A percentile compares a stretch with the other conserved stretches of the same genome.
Evolutionary conservation across 169 alveolate species (phyloP).

Genomic region (Amoebophrya sp.): DNA sequence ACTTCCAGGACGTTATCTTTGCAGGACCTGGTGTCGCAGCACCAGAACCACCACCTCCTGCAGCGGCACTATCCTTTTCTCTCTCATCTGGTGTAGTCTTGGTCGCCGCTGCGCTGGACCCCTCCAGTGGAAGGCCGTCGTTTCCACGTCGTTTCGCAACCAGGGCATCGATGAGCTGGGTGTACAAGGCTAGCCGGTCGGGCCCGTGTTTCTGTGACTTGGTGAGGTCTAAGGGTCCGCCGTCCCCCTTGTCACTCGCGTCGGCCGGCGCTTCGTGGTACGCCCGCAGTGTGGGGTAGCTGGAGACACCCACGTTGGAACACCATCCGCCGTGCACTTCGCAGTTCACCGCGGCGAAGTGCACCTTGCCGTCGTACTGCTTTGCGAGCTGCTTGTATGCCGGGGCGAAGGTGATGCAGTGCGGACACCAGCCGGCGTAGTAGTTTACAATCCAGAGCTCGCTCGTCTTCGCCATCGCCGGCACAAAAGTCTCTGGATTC

Average conservation of each 20-base stretch:
- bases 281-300: background rate
- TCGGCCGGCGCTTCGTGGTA: background rate
- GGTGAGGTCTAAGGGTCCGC: background rate
- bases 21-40: too few species aligned
- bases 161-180: background rate
- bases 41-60: too few species aligned
- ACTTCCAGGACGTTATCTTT: too few species aligned
- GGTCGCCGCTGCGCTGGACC: too few species aligned
- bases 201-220: background rate
- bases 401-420: background rate
- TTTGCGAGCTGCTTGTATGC: background rate
- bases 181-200: background rate
- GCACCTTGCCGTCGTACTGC: background rate
- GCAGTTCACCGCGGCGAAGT: conserved; percentile 6
- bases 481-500: background rate
- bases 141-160: background rate
- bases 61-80: too few species aligned
- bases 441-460: background rate
- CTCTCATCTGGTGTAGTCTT: too few species aligned
- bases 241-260: background rate
- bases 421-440: conserved; percentile 16
- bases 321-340: background rate
- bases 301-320: background rate
- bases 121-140: too few species aligned
- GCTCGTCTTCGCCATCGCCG: background rate